phyloP scores from a whole-genome alignment of 179 eudicot species.

The Corrigiola litoralis region DNA sequence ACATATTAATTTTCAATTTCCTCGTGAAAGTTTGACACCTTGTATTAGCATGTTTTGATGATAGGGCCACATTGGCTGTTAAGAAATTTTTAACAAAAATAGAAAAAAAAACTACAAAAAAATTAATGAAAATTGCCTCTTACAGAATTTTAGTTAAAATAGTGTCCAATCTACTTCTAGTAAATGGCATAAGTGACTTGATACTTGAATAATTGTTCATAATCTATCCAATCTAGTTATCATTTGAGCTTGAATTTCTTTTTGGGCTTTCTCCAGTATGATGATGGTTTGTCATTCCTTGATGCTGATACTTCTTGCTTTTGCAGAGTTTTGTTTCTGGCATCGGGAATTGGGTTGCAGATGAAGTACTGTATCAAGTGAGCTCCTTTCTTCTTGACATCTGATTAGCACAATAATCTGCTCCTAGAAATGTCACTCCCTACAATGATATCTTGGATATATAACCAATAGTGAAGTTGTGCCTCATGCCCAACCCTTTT shows the following conservation, averaged over 20 bases:
- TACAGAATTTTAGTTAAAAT: neutral
- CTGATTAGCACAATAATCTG: neutral
- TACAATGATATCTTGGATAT: neutral
- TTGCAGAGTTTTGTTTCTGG: slow-evolving; percentile 83
- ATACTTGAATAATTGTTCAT: neutral
- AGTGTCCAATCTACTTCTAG: neutral
- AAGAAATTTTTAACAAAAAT: neutral
- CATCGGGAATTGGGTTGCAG: slow-evolving; percentile 97
- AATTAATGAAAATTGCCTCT: too few relatives aligned
- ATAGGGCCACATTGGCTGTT: neutral
- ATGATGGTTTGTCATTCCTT: neutral
- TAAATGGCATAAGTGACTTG: slow-evolving; percentile 1
- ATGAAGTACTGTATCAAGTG: slow-evolving; percentile 97
- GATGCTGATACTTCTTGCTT: neutral
- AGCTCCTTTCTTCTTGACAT: slow-evolving; percentile 23
- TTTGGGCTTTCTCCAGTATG: neutral
- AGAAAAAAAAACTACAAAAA: too few relatives aligned
- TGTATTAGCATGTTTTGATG: neutral
- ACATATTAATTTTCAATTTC: neutral
- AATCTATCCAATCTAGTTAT: neutral
- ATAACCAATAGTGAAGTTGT: neutral
- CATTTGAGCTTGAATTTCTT: neutral
- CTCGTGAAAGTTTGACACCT: neutral
- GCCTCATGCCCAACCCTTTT: neutral
- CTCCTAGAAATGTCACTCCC: neutral